Evolutionary conservation across 176 grass and related monocot genomes (phyloP).

Genomic region (Avena insularis): DNA sequence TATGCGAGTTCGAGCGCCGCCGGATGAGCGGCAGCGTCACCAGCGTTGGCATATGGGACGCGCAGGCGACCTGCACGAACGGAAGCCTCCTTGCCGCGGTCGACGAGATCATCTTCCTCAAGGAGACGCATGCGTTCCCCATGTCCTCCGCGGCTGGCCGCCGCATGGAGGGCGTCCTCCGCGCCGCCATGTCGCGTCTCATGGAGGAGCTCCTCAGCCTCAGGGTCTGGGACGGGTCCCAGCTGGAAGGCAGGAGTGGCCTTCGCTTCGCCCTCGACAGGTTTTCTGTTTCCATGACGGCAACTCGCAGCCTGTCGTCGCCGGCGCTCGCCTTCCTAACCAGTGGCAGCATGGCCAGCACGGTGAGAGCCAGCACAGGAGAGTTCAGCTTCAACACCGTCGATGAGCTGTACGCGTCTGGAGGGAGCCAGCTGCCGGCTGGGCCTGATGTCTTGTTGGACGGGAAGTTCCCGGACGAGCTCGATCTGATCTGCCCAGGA

Average conservation of each 20-base stretch:
- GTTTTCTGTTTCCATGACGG: background rate
- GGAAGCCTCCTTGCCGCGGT: constrained; percentile 18
- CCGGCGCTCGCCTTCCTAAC: constrained; percentile 2
- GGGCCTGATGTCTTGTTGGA: background rate
- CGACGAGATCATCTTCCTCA: constrained; percentile 40
- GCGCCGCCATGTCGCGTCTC: constrained; percentile 37
- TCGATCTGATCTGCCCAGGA: constrained; percentile 15
- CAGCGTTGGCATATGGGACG: constrained; percentile 13
- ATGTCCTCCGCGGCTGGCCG: constrained; percentile 8
- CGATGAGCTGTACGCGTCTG: constrained; percentile 1
- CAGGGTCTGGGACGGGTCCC: constrained; percentile 44
- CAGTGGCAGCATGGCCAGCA: background rate
- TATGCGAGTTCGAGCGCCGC: background rate
- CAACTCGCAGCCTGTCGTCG: background rate
- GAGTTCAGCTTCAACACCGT: background rate
- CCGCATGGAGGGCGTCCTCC: constrained; percentile 23
- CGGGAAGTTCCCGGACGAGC: background rate
- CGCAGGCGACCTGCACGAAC: background rate
- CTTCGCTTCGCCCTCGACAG: constrained; percentile 11
- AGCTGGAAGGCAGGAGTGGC: background rate
- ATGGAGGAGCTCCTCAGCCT: constrained; percentile 36
- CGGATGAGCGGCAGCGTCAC: background rate
- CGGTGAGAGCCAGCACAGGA: background rate
- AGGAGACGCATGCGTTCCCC: constrained; percentile 41
- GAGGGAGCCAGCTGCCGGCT: background rate